Evolutionary conservation across 192 early-diverging fungal species (phyloP).

Genomic region (Mortierella alpina): DNA sequence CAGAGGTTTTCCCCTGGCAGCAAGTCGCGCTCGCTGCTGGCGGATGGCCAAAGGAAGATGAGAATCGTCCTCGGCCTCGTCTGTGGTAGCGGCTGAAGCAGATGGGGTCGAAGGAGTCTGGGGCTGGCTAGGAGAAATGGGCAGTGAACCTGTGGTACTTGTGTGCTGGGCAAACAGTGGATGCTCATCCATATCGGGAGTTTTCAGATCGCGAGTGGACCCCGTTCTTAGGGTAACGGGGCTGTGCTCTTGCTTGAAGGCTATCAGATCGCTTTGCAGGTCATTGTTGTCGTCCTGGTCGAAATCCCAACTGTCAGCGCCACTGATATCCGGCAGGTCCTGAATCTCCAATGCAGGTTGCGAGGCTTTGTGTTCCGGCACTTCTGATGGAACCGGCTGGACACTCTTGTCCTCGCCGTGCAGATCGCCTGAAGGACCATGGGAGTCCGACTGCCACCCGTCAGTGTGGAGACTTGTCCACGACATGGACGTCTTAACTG

Average conservation of each 20-base stretch:
- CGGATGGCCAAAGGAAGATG: constrained; percentile 44
- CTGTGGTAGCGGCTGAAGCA: background rate
- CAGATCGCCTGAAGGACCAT: background rate
- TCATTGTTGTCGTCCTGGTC: constrained; percentile 19
- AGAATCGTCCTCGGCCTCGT: constrained; percentile 40
- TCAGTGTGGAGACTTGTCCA: constrained; percentile 44
- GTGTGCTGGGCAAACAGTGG: constrained; percentile 12
- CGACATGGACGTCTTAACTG: constrained; percentile 18
- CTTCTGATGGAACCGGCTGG: background rate
- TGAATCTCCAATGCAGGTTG: background rate
- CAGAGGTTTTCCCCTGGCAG: constrained; percentile 44
- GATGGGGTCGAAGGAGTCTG: background rate
- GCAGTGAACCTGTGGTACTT: constrained; percentile 9
- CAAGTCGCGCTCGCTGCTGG: constrained; percentile 48
- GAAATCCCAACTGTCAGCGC: constrained; percentile 48
- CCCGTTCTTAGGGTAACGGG: background rate
- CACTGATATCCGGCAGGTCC: constrained; percentile 38
- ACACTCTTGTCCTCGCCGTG: background rate
- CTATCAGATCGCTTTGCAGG: background rate
- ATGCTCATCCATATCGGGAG: constrained; percentile 20
- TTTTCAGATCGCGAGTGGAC: constrained; percentile 9
- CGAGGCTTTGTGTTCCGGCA: background rate
- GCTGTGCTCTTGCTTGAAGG: background rate
- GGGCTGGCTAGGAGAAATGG: background rate
- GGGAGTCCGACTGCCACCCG: constrained; percentile 22